Base-by-base conservation (phyloP, 192 early-diverging fungal species). In the Diversispora eburnea region DNA sequence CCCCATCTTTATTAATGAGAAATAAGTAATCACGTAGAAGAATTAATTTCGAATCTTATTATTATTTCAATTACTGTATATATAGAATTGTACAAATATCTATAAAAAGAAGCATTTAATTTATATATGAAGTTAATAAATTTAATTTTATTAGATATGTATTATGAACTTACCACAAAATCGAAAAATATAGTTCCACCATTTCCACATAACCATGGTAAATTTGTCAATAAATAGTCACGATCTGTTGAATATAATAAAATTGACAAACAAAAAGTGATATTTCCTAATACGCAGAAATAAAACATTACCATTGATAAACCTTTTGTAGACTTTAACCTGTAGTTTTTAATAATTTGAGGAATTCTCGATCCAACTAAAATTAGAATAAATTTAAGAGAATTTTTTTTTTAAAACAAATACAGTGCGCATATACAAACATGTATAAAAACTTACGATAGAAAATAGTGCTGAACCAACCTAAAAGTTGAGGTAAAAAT, bases 301-400 rank as follows among this genome's bases (percentile, higher is more conserved):
- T 86, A 70, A 81, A 95, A 95, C 92, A 95, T 93, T 56, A 81
- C 84, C 9, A 91, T 72, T 17, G 88, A 89, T 55, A 95, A 81
- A 3, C 93, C 93, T 74, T 93, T 91, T 19, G 88, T 89, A 12
- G 85, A 87, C 77, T 88, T 84, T 45, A 84, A 82, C 47, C 79
- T 78, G 77, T 81, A 88, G 81, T 95, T 95, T 83, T 91, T 89
- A 65, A 89, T 83, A 43, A 95, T 91, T 72, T 95, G 93, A 7
- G 93, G 93, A 48, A 93, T 82, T 52, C 92, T 88, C 7, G 87
- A 84, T 19, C 86, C 82, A 12, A 90, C 83, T 67, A 49, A n/a
- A 2, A 42, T 46, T 5, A 49, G 20, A 39, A 5, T 7, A 65
- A 47, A 45, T 46, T 3, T 5, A 3, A 45, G 8, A 43, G 5